Base-by-base conservation (phyloP, 2,329 filamentous ascomycete species). In the Aspergillus sp. region DNA sequence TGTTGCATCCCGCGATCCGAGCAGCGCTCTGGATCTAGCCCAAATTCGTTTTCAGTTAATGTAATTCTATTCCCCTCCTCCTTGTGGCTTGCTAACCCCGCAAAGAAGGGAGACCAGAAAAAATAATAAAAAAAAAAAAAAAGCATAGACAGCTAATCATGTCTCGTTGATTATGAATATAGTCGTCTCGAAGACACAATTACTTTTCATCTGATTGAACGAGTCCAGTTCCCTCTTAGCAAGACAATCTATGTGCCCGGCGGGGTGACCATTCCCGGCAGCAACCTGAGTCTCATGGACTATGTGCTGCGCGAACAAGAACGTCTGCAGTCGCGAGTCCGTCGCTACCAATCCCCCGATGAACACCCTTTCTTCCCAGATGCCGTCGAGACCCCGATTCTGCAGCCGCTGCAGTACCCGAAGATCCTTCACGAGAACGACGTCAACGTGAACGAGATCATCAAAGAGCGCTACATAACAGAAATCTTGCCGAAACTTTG, bases 141-240 rank as follows among this genome's bases (percentile, higher is more conserved):
- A 36, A 36, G 34, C n/a, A 36, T 36, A 19, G 34, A 7, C 4
- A 12, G 6, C 4, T 27, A 34, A 19, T 19, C 19, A 19, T 19
- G 19, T 19, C 19, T 19, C 19, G 19, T 19, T 19, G 19, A 19
- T 19, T 19, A 19, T 19, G 19, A 5, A 32, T 9, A 9, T 61
- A 98, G 93, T 62, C 93, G 93, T 19, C 79, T 97, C 12, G 93
- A 98, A 73, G 93, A 98, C 65, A 97, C 91, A 51, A 97, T 98
- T 63, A 94, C 88, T 56, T 96, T 94, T 70, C 86, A 95, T 70
- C 77, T 98, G 35, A 97, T 97, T 62, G 93, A 98, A 72, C 85
- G 93, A 36, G 91, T 91, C n/a, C 93, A 98, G 68, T 98, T 97
- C 68, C 88, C 91, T 3, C 78, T 94, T 54, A 97, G 96, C 73